Evolutionary conservation across 228 moss, liverwort and hornwort genomes (phyloP).

Genomic region (Sphagnum fallax): DNA sequence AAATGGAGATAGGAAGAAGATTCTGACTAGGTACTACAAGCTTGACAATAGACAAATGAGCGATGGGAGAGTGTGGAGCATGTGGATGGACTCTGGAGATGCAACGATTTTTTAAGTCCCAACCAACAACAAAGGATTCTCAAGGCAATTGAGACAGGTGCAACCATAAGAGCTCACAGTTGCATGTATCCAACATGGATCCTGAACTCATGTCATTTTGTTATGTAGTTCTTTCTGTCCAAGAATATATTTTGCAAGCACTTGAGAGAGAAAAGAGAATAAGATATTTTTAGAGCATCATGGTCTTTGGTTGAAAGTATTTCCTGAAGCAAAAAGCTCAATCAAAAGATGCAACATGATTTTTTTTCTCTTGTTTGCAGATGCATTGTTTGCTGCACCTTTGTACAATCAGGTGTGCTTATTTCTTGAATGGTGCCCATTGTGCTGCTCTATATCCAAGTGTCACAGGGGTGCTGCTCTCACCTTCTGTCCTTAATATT

Average conservation of each 20-base stretch:
- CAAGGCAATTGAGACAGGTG: constrained; percentile 43
- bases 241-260: neutral
- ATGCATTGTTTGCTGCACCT: constrained; percentile 68
- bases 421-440: neutral
- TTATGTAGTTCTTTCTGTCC: neutral
- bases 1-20: neutral
- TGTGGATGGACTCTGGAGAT: constrained; percentile 68
- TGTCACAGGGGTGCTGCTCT: neutral
- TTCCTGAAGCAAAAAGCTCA: neutral
- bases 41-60: neutral
- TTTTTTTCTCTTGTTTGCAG: constrained; percentile 8
- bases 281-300: neutral
- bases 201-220: neutral
- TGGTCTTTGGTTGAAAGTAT: neutral
- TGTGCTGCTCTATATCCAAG: neutral
- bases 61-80: constrained; percentile 40
- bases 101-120: constrained; percentile 34
- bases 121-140: constrained; percentile 35
- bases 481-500: neutral
- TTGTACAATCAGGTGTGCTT: constrained; percentile 57
- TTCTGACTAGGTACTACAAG: constrained; percentile 1
- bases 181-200: neutral
- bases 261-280: neutral
- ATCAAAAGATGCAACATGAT: neutral
- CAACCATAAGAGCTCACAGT: neutral